Conservation (phyloP, 768 basidiomycete species). For the Lactifluus pinguis region DNA sequence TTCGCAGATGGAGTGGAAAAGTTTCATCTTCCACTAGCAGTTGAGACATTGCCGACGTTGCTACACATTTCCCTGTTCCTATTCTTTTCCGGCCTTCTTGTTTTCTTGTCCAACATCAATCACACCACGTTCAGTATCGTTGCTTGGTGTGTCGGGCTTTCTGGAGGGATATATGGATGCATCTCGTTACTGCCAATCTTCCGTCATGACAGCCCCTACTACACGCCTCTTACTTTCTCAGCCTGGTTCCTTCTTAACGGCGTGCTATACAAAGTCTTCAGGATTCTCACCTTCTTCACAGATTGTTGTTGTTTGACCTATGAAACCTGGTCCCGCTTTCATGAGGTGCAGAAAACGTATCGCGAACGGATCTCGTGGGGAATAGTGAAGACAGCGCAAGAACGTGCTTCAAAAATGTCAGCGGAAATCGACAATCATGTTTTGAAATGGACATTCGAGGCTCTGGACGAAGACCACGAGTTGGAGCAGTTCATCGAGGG, state of each 20-base stretch:
- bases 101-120: neutral
- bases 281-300: neutral
- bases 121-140: neutral
- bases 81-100: neutral
- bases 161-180: neutral
- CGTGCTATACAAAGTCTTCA: neutral
- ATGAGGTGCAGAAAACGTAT: neutral
- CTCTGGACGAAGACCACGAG: neutral
- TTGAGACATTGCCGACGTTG: neutral
- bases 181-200: neutral
- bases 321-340: neutral
- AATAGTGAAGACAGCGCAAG: neutral
- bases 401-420: neutral
- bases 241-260: neutral
- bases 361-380: neutral
- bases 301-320: neutral
- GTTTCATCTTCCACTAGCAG: neutral
- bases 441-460: neutral
- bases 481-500: neutral
- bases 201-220: neutral
- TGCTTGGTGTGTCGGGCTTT: neutral
- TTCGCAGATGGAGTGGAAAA: neutral
- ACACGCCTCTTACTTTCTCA: neutral
- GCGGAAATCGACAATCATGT: neutral
- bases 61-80: neutral